phyloP scores from a whole-genome alignment of 2,329 filamentous ascomycete species.

The Fusarium incarnatum region DNA sequence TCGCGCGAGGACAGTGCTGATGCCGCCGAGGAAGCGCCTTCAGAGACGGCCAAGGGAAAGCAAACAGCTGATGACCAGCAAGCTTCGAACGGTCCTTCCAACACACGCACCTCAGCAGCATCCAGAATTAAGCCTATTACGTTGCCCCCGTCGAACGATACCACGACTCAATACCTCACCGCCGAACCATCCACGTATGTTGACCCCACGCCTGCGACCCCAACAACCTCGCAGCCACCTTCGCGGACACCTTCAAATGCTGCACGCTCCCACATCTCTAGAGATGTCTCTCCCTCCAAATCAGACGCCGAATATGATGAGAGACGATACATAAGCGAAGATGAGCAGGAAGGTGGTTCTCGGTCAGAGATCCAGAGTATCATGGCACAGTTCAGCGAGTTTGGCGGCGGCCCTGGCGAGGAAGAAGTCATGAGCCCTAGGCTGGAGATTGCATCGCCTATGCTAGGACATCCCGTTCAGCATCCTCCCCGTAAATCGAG shows the following conservation, averaged over 20 bases:
- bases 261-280: slow-evolving; percentile 59
- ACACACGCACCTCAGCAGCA: slow-evolving; percentile 60
- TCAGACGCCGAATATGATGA: slow-evolving; percentile 68
- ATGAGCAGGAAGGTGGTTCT: slow-evolving; percentile 75
- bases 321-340: slow-evolving; percentile 67
- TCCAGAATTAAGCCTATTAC: slow-evolving; percentile 62
- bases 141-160: slow-evolving; percentile 51
- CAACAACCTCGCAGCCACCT: slow-evolving; percentile 64
- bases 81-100: slow-evolving; percentile 27
- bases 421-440: slow-evolving; percentile 94
- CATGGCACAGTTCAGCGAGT: slow-evolving; percentile 93
- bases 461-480: slow-evolving; percentile 72
- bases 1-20: slow-evolving; percentile 6
- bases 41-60: slow-evolving; percentile 42
- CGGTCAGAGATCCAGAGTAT: slow-evolving; percentile 94
- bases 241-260: slow-evolving; percentile 70
- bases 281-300: slow-evolving; percentile 64
- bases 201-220: slow-evolving; percentile 69
- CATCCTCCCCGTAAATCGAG: slow-evolving; percentile 90
- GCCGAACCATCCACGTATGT: slow-evolving; percentile 63
- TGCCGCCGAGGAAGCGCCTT: slow-evolving; percentile 17
- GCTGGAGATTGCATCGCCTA: slow-evolving; percentile 83
- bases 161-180: slow-evolving; percentile 58
- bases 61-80: slow-evolving; percentile 37
- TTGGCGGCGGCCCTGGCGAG: slow-evolving; percentile 74